Evolutionary conservation across 164 flowering plant genomes (phyloP).

Genomic region (Berberis thunbergii): DNA sequence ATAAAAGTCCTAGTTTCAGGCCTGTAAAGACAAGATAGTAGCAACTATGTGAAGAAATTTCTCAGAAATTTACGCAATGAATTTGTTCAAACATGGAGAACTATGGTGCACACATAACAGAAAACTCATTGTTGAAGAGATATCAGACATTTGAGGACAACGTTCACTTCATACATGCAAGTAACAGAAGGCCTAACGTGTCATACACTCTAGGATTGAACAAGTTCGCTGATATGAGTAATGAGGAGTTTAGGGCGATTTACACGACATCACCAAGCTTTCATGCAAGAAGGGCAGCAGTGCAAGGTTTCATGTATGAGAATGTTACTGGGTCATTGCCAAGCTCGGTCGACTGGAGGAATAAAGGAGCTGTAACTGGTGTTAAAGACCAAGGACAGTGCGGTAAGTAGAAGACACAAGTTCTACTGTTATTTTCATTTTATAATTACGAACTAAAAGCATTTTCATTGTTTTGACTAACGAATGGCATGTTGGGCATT

Average conservation of each 20-base stretch:
- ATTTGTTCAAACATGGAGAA: too few species aligned
- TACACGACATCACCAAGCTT: constrained; percentile 17
- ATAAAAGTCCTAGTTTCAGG: too few species aligned
- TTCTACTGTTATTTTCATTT: too few species aligned
- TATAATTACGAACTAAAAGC: too few species aligned
- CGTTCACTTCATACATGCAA: constrained; percentile 17
- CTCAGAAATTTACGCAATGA: too few species aligned
- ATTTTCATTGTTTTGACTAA: background rate
- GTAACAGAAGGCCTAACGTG: constrained; percentile 16
- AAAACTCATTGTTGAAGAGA: constrained; percentile 11
- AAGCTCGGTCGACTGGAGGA: constrained; percentile 61
- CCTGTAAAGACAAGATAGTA: too few species aligned
- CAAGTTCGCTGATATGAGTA: constrained; percentile 64
- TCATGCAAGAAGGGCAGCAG: constrained; percentile 13
- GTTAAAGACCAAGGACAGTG: constrained; percentile 68
- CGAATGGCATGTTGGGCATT: constrained; percentile 5
- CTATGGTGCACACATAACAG: constrained; percentile 9
- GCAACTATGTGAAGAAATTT: too few species aligned
- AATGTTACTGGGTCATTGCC: constrained; percentile 25
- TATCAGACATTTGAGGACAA: constrained; percentile 19
- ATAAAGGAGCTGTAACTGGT: constrained; percentile 44
- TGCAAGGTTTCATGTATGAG: constrained; percentile 17
- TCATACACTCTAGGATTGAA: constrained; percentile 38
- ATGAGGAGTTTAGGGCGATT: constrained; percentile 39
- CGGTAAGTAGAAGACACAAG: constrained; percentile 27